phyloP scores from a whole-genome alignment of 495 filamentous ascomycete genomes.

The Talaromyces liani region DNA sequence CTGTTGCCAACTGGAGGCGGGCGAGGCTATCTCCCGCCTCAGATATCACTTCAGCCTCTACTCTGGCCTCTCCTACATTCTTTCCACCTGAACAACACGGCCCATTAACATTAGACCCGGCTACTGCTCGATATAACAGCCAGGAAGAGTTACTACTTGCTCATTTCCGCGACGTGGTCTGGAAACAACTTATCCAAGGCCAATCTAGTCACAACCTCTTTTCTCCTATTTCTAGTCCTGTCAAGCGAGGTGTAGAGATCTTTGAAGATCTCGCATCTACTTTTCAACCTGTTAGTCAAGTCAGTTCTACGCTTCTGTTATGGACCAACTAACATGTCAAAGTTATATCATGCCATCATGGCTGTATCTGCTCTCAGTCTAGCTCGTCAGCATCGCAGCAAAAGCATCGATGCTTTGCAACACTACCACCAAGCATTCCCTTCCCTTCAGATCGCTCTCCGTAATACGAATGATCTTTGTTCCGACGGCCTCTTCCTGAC shows the following conservation, averaged over 20 bases:
- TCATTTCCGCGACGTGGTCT: conserved; percentile 39
- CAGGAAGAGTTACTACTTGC: conserved; percentile 30
- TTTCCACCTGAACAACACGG: conserved; percentile 14
- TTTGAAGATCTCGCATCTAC: conserved; percentile 41
- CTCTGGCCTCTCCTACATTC: conserved; percentile 18
- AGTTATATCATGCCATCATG: conserved; percentile 55
- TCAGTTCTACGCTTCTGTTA: neutral
- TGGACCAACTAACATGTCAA: conserved; percentile 2
- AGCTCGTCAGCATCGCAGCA: conserved; percentile 35
- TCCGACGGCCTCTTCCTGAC: conserved; percentile 52
- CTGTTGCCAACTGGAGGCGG: conserved; percentile 16
- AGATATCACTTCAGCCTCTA: conserved; percentile 7
- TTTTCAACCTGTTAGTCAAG: conserved; percentile 43
- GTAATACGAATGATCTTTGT: conserved; percentile 39
- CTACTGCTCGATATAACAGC: conserved; percentile 18
- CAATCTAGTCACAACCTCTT: conserved; percentile 6
- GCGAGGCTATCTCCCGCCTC: conserved; percentile 29
- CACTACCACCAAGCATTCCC: conserved; percentile 51
- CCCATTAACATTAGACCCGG: conserved; percentile 2
- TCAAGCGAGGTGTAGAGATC: conserved; percentile 28
- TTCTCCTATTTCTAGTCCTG: conserved; percentile 4
- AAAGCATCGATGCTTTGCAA: conserved; percentile 42
- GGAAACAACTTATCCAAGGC: conserved; percentile 26
- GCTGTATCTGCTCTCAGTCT: conserved; percentile 51
- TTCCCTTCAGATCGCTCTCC: conserved; percentile 38